Evolutionary conservation across 2,329 filamentous ascomycete genomes (phyloP).

Genomic region (Amauroascus verrucosus): DNA sequence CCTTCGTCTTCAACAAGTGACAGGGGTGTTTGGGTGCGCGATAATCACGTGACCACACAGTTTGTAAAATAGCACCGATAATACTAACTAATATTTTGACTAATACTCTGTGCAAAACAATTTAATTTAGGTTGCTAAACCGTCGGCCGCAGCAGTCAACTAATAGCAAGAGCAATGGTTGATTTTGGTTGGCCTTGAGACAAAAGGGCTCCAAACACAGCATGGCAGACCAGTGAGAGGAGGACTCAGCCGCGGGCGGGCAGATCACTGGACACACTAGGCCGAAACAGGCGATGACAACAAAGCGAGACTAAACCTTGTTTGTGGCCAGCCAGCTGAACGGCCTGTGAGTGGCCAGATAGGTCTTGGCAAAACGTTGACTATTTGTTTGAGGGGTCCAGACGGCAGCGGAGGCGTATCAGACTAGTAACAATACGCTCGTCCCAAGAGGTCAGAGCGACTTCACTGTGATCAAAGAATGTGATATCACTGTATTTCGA

Average conservation of each 20-base stretch:
- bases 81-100: no score
- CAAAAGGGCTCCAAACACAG: neutral
- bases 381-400: neutral
- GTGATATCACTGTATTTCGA: conserved; percentile 3
- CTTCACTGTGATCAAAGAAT: neutral
- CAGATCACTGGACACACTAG: conserved; percentile 9
- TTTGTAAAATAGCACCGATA: no score
- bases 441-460: neutral
- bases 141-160: no score
- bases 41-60: neutral
- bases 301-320: conserved; percentile 8
- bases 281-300: neutral
- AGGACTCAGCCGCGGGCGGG: conserved; percentile 1
- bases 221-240: neutral
- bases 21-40: neutral
- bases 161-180: no score
- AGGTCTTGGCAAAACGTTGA: neutral
- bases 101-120: no score
- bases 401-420: neutral
- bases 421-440: neutral
- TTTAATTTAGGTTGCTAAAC: no score
- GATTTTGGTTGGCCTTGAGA: no score
- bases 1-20: no score
- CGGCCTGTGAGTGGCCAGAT: neutral
- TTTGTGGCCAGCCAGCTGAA: neutral